Conservation (phyloP, 2,329 filamentous ascomycete species). For the Sclerotinia subarctica region DNA sequence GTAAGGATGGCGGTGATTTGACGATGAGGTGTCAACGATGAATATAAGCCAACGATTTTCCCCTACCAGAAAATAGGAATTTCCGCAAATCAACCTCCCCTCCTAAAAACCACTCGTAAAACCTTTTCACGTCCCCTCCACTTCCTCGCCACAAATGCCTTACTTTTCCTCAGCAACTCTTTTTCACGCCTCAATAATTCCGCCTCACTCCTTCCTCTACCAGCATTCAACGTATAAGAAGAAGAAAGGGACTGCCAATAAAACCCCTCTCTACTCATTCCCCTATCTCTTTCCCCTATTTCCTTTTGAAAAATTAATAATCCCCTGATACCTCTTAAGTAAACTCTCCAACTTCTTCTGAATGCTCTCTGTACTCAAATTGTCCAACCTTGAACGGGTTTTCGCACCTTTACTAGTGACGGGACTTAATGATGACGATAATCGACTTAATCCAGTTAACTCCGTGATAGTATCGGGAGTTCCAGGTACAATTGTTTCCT, state of each 20-base stretch:
- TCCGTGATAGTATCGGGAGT: background rate
- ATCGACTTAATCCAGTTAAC: background rate
- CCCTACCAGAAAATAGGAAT: background rate
- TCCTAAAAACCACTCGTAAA: background rate
- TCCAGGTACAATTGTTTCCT: slow-evolving; percentile 9
- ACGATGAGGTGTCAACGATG: background rate
- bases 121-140: background rate
- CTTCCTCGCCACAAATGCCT: slow-evolving; percentile 6
- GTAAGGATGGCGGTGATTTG: background rate
- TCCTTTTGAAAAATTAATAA: background rate
- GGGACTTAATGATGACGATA: background rate
- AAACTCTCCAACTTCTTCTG: background rate
- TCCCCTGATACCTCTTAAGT: slow-evolving; percentile 1
- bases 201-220: background rate
- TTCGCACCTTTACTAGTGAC: background rate
- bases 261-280: slow-evolving; percentile 12
- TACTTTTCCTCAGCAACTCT: slow-evolving; percentile 8
- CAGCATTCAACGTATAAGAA: slow-evolving; percentile 3
- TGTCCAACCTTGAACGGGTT: background rate
- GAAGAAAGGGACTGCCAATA: slow-evolving; percentile 12
- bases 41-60: background rate
- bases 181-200: slow-evolving; percentile 9
- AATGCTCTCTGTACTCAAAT: background rate
- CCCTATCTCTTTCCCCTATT: background rate
- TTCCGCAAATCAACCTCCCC: background rate